Conservation (phyloP, 129 eudicot genomes). For the Kitagawia praeruptora region DNA sequence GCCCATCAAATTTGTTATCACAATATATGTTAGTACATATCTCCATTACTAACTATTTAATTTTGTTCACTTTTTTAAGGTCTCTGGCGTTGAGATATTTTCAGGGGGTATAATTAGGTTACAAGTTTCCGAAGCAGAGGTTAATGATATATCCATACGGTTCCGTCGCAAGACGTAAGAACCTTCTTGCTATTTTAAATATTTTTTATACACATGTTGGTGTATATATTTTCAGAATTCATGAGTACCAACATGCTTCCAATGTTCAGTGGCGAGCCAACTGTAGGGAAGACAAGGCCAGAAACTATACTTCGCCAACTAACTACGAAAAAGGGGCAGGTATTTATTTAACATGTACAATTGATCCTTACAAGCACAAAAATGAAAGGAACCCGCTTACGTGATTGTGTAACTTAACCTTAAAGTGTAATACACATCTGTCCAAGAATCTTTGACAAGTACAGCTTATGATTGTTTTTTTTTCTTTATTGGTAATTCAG, state of each 20-base stretch:
- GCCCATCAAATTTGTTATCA: conserved; percentile 6
- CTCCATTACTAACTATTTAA: neutral
- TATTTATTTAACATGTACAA: conserved; percentile 12
- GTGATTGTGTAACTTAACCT: neutral
- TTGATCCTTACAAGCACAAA: too few relatives aligned
- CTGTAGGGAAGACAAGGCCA: conserved; percentile 91
- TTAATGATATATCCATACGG: conserved; percentile 77
- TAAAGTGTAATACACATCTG: neutral
- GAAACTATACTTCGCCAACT: conserved; percentile 96
- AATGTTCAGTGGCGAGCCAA: conserved; percentile 82
- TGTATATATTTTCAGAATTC: conserved; percentile 6
- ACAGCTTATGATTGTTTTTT: neutral
- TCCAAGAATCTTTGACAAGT: neutral
- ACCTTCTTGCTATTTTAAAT: conserved; percentile 14
- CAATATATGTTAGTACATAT: neutral
- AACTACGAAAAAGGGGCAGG: conserved; percentile 98
- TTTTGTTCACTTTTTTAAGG: conserved; percentile 34
- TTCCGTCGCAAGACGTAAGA: conserved; percentile 87
- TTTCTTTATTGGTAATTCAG: neutral
- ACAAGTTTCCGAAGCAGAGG: conserved; percentile 97
- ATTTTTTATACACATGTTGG: neutral
- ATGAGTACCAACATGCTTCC: conserved; percentile 13
- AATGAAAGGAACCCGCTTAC: neutral
- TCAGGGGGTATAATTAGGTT: conserved; percentile 94
- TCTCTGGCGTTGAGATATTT: conserved; percentile 85